Evolutionary conservation across 2,329 filamentous ascomycete genomes (phyloP).

Genomic region (Dactylellina leptospora): DNA sequence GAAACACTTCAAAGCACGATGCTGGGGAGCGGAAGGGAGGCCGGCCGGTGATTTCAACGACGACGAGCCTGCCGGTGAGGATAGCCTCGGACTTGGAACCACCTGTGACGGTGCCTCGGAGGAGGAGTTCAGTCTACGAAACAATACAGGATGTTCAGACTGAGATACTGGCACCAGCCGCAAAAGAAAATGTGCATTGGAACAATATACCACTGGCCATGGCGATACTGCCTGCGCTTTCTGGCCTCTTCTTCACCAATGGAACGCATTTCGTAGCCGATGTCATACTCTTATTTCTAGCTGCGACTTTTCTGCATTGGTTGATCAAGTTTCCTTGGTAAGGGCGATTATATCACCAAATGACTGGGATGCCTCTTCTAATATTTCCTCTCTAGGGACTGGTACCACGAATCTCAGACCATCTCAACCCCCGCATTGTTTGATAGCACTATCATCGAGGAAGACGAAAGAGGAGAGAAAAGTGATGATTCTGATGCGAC

Average conservation of each 20-base stretch:
- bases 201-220: slow-evolving; percentile 83
- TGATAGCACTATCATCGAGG: slow-evolving; percentile 52
- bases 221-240: slow-evolving; percentile 84
- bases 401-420: slow-evolving; percentile 65
- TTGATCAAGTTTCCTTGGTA: slow-evolving; percentile 89
- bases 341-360: slow-evolving; percentile 56
- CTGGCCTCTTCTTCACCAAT: slow-evolving; percentile 83
- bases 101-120: slow-evolving; percentile 4
- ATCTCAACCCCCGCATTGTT: slow-evolving; percentile 29
- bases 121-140: slow-evolving; percentile 48
- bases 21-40: slow-evolving; percentile 33
- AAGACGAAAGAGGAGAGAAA: slow-evolving; percentile 53
- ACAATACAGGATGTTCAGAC: slow-evolving; percentile 47
- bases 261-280: slow-evolving; percentile 86
- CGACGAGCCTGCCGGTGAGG: slow-evolving; percentile 24
- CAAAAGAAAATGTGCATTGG: slow-evolving; percentile 64
- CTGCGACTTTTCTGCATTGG: slow-evolving; percentile 90
- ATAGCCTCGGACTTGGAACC: slow-evolving; percentile 20
- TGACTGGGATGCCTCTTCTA: slow-evolving; percentile 6
- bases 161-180: slow-evolving; percentile 40
- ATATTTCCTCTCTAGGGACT: slow-evolving; percentile 61
- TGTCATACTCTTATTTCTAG: slow-evolving; percentile 78
- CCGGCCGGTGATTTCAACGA: slow-evolving; percentile 28
- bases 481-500: slow-evolving; percentile 62
- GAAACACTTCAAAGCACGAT: background rate